These are phyloP conservation scores for Penicillium sp. DNA, from an alignment of 2,329 filamentous ascomycete species.

Conservation along the genomic window DNA sequence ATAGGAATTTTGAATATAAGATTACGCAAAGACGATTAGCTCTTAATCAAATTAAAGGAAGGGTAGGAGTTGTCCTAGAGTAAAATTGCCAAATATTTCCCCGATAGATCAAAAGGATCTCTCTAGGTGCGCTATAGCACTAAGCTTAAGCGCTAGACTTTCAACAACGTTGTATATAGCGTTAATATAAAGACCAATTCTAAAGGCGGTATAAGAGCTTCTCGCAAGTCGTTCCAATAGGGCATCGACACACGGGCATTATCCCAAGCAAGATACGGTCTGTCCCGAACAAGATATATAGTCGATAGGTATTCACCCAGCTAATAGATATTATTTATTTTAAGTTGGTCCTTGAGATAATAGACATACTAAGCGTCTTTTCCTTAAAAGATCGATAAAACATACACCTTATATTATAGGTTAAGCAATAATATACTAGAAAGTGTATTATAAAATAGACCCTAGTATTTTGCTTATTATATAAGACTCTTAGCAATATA, in stretches of 20 bases:
- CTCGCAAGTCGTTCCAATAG: not conserved
- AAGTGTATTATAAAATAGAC: too few species aligned
- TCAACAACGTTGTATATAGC: not conserved
- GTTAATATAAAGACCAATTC: not conserved
- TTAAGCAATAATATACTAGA: too few species aligned
- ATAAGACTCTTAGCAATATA: too few species aligned
- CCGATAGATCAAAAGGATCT: slow-evolving; percentile 7
- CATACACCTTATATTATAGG: too few species aligned
- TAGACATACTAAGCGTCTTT: too few species aligned
- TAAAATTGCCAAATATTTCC: slow-evolving; percentile 10
- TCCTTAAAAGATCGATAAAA: too few species aligned
- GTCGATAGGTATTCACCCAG: not conserved
- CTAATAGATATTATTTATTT: not conserved
- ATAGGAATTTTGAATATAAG: not conserved
- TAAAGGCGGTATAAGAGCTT: not conserved
- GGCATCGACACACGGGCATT: not conserved
- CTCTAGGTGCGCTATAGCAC: slow-evolving; percentile 10
- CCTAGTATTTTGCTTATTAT: too few species aligned
- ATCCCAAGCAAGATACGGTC: not conserved
- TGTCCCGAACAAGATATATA: not conserved
- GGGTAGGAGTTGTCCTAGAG: slow-evolving; percentile 5
- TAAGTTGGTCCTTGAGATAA: too few species aligned
- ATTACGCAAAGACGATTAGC: slow-evolving; percentile 6
- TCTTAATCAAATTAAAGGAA: slow-evolving; percentile 13
- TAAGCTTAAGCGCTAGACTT: slow-evolving; percentile 4